Percentiles rank a stretch among this genome's conserved stretches.
Evolutionary conservation across 306 rosid species (phyloP).

Genomic region (Dalbergia cultrata): DNA sequence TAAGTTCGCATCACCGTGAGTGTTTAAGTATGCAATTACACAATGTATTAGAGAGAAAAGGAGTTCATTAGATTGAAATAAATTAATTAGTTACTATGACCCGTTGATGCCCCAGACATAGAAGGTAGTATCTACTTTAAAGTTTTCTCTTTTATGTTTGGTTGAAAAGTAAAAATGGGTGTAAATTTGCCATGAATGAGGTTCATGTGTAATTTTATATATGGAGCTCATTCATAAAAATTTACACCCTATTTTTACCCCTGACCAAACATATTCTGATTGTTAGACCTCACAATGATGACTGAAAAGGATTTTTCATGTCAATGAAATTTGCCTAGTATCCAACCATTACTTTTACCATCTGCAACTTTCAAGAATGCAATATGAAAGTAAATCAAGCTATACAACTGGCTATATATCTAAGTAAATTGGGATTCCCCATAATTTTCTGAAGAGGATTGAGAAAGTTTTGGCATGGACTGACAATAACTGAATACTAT

Average conservation of each 20-base stretch:
- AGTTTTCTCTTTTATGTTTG: not conserved
- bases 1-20: no score
- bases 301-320: not conserved
- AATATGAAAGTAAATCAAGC: not conserved
- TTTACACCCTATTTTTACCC: no score
- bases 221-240: no score
- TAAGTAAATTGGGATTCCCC: not conserved
- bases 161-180: no score
- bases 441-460: not conserved
- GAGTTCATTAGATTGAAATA: not conserved
- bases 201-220: no score
- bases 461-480: not conserved
- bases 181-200: no score
- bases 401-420: not conserved
- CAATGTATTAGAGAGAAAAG: not conserved
- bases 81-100: conserved; percentile 33
- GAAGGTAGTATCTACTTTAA: not conserved
- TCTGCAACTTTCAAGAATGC: not conserved
- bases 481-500: not conserved
- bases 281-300: not conserved
- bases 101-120: not conserved
- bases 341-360: not conserved
- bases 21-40: no score
- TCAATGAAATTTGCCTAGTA: not conserved
- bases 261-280: no score